A percentile compares a stretch with the other conserved stretches of the same genome.
Evolutionary conservation across 345 rosid genomes (phyloP).

Genomic region (Corchorus capsularis): DNA sequence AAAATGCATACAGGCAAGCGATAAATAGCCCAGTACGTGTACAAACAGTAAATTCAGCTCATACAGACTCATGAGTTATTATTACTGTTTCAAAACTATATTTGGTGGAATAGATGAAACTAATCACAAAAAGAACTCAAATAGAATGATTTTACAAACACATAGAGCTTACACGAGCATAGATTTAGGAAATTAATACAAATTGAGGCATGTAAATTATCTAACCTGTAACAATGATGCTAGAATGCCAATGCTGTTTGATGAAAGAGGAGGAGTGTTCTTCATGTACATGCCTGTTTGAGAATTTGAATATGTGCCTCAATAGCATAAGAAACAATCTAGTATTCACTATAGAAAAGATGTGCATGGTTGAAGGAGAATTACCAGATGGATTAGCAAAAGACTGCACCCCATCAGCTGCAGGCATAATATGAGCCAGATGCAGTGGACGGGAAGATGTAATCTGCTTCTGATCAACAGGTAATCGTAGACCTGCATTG

Average conservation of each 20-base stretch:
- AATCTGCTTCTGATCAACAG: constrained; percentile 84
- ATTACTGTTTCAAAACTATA: neutral
- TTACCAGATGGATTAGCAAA: constrained; percentile 67
- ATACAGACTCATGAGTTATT: neutral
- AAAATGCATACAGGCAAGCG: neutral
- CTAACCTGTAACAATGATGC: constrained; percentile 76
- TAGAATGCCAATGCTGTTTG: constrained; percentile 59
- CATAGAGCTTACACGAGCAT: neutral
- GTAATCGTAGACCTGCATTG: constrained; percentile 65
- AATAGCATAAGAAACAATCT: constrained; percentile 13
- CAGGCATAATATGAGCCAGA: constrained; percentile 67
- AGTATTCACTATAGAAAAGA: neutral
- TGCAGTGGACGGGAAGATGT: constrained; percentile 82
- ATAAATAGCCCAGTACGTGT: neutral
- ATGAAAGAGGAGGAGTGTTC: constrained; percentile 59
- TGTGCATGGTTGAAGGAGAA: neutral
- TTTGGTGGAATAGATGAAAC: neutral
- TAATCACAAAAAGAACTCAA: neutral
- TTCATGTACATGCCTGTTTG: constrained; percentile 66
- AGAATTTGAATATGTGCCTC: constrained; percentile 11
- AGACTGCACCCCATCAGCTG: neutral
- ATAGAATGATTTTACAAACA: neutral
- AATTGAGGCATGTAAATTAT: constrained; percentile 4
- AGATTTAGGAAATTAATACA: neutral
- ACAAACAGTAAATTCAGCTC: neutral